A percentile compares a stretch with the other conserved stretches of the same genome.
phyloP scores from a whole-genome alignment of 768 basidiomycete species.

The Lactifluus rugatus region DNA sequence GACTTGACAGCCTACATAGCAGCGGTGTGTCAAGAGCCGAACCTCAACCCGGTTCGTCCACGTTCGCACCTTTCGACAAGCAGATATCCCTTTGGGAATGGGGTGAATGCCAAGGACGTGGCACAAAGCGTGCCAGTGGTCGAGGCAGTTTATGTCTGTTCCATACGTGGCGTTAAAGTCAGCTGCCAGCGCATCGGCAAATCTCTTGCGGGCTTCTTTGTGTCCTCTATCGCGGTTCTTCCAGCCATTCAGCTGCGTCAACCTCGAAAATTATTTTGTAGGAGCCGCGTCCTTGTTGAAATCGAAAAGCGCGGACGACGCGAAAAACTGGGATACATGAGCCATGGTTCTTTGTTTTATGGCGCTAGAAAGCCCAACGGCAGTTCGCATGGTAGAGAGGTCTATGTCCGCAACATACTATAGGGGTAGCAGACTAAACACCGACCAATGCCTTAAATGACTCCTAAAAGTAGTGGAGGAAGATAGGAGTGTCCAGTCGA shows the following conservation, averaged over 20 bases:
- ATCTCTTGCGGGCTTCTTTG: neutral
- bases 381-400: too few relatives aligned
- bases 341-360: neutral
- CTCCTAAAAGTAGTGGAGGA: neutral
- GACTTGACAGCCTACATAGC: conserved; percentile 1
- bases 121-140: conserved; percentile 16
- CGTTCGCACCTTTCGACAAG: neutral
- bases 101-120: conserved; percentile 11
- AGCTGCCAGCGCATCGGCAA: conserved; percentile 6
- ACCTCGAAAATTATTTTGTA: conserved; percentile 6
- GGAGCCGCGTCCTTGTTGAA: conserved; percentile 8
- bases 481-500: neutral
- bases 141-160: conserved; percentile 14
- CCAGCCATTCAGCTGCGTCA: neutral
- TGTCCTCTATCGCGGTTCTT: neutral
- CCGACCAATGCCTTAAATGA: neutral
- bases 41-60: neutral
- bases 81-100: neutral
- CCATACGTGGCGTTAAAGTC: conserved; percentile 21
- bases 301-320: conserved; percentile 9
- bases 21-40: neutral
- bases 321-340: conserved; percentile 15
- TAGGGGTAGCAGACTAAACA: neutral
- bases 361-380: neutral
- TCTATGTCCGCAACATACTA: too few relatives aligned